Base-by-base conservation (phyloP, 2,329 filamentous ascomycete species). In the Epichloe glyceriae region DNA sequence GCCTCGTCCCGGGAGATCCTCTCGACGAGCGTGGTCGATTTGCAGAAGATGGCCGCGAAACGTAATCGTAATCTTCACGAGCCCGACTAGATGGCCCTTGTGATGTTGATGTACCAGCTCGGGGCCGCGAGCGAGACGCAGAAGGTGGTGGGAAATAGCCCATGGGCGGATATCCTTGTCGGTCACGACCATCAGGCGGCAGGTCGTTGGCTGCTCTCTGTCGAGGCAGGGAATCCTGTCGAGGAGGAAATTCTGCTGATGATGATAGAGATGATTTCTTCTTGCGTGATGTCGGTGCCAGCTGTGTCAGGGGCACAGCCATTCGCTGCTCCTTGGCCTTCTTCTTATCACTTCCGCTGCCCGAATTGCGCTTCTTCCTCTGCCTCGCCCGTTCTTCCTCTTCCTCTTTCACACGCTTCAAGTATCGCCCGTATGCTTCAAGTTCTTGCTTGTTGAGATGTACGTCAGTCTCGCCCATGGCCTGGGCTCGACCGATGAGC, bases 401-500 rank as follows among this genome's bases (percentile, higher is more conserved):
- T 35, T 72, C 71, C 49, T 72, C 69, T 35, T 72, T 71, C 59
- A 81, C 70, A 52, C 83, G 79, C 63, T 81, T 79, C 55, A 78
- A 71, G 60, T 77, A 74, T 55, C 82, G 79, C 62, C 91, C 85
- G 58, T 95, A 74, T 45, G 88, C 89, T 54, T 83, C 85, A 58
- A 95, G 73, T 66, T 96, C 90, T 50, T 85, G 81, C 60, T 83
- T 79, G 58, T 78, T 88, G 55, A 97, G 76, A 63, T 83, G 85
- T 51, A 96, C 87, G 52, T 94, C 86, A 43, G 76, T 73, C 65
- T 83, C 85, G 55, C 89, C 89, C 61, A 81, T 81, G 55, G 80
- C 79, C 63, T 87, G 82, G 15, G 90, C 88, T 56, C 82, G 79
- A 56, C 83, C 80, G 62, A 96, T 94, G 57, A 88, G 84, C 59